Conservation (phyloP, 495 filamentous ascomycete species). For the Aspergillus bridgeri region DNA sequence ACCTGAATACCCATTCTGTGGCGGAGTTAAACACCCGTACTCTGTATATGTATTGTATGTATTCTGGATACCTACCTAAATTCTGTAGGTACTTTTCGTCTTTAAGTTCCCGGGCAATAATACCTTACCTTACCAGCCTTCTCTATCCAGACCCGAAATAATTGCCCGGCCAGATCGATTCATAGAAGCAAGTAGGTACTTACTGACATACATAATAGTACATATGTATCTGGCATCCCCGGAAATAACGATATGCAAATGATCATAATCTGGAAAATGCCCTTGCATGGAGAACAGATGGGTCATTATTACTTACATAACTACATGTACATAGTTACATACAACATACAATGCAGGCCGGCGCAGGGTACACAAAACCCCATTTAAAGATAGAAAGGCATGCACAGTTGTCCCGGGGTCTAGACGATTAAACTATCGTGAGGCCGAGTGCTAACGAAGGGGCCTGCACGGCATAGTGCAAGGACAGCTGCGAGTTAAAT, state of each 20-base stretch:
- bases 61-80: too few species aligned
- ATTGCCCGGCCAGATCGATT: neutral
- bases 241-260: constrained; percentile 11
- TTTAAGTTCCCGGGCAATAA: neutral
- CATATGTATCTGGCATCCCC: neutral
- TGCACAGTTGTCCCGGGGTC: neutral
- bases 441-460: neutral
- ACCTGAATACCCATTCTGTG: too few species aligned
- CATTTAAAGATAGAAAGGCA: neutral
- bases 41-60: too few species aligned
- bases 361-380: neutral
- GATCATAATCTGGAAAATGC: constrained; percentile 4
- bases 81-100: too few species aligned
- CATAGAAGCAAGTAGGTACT: neutral
- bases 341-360: neutral
- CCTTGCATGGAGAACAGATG: constrained; percentile 2
- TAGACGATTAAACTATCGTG: neutral
- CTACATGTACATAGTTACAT: too few species aligned
- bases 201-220: neutral
- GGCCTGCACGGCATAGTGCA: constrained; percentile 11
- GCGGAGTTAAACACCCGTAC: too few species aligned
- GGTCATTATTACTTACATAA: too few species aligned
- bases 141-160: neutral
- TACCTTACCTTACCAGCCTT: neutral
- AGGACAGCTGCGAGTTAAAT: constrained; percentile 18